phyloP scores from a whole-genome alignment of 2,329 filamentous ascomycete species.

The Fusarium buxicola region DNA sequence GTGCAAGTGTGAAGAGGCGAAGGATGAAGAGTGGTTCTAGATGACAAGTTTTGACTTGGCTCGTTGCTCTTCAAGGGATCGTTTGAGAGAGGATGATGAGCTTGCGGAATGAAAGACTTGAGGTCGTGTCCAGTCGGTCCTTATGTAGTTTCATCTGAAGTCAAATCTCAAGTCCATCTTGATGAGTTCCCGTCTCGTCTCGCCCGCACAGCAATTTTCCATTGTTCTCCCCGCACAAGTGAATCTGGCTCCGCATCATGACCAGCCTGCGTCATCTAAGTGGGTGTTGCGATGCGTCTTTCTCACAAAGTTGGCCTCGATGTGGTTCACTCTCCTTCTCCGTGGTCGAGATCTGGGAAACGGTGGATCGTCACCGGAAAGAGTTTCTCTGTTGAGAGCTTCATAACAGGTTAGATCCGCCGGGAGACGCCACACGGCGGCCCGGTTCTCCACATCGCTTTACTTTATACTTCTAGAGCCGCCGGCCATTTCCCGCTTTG shows the following conservation, averaged over 20 bases:
- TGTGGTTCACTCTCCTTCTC: constrained; percentile 26
- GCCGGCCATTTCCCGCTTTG: constrained; percentile 25
- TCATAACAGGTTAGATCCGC: constrained; percentile 40
- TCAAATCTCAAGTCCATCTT: constrained; percentile 9
- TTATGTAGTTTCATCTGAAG: constrained; percentile 32
- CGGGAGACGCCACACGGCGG: constrained; percentile 9
- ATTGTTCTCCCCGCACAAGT: constrained; percentile 36
- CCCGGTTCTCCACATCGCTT: not conserved
- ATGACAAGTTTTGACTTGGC: not conserved
- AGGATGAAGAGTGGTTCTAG: not conserved
- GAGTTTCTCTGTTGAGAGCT: constrained; percentile 36
- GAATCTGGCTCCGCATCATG: constrained; percentile 17
- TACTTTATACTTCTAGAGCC: constrained; percentile 25
- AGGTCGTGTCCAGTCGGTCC: constrained; percentile 11
- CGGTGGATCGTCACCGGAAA: constrained; percentile 33
- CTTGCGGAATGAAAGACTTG: constrained; percentile 9
- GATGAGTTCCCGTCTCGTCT: constrained; percentile 14
- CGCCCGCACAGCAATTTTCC: constrained; percentile 20
- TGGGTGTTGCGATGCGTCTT: constrained; percentile 33
- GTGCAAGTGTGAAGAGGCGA: constrained; percentile 24
- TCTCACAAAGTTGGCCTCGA: constrained; percentile 32
- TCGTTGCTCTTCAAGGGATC: constrained; percentile 1
- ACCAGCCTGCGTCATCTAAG: constrained; percentile 42
- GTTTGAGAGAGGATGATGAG: constrained; percentile 25
- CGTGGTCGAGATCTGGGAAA: constrained; percentile 39